Evolutionary conservation across 2,329 filamentous ascomycete species (phyloP), one percentile per base, ranked within the genome.

Genomic region (Xylariales sp.): DNA sequence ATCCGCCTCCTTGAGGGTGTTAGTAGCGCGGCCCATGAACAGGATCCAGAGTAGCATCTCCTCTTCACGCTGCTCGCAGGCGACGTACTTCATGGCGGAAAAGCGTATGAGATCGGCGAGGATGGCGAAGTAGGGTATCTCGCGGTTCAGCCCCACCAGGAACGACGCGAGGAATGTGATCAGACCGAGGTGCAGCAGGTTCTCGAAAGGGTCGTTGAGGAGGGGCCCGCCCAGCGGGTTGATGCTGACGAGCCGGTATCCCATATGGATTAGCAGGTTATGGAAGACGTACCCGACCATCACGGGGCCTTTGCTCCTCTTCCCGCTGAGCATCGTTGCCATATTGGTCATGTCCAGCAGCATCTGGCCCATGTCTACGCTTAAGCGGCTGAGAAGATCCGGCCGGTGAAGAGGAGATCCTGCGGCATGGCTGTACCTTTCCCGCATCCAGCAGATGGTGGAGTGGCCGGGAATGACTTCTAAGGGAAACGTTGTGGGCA

Each of bases 81-180:
- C 7, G 27, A 14, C n/a, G n/a, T n/a, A n/a, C 5, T 32, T 21
- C 23, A 29, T 12, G 2, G 18, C 19, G 20, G 40, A 42, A 1
- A 35, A 35, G 14, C 34, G 29, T 23, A 44, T 32, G 17, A 29
- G 20, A 7, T 23, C 15, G 15, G 23, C 36, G 8, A 55, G 40
- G 8, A 51, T 33, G 10, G 37, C 31, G n/a, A 44, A 25, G 13
- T 46, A 20, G 7, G 40, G 39, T 14, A 37, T 13, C 15, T 37
- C 29, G 11, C 36, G 36, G 21, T 41, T 47, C n/a, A 45, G 28
- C 3, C 44, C 40, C 12, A 18, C 34, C 2, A 37, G 16, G 25
- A 57, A 56, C 8, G 50, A 49, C 7, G 40, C 44, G 30, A 60
- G 39, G 24, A 57, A 53, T 12, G 51, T 49, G 4, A 45, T 30